These are phyloP conservation scores for Sordariomycetes sp. DNA, from an alignment of 2,329 filamentous ascomycete species.

Conservation along the genomic window DNA sequence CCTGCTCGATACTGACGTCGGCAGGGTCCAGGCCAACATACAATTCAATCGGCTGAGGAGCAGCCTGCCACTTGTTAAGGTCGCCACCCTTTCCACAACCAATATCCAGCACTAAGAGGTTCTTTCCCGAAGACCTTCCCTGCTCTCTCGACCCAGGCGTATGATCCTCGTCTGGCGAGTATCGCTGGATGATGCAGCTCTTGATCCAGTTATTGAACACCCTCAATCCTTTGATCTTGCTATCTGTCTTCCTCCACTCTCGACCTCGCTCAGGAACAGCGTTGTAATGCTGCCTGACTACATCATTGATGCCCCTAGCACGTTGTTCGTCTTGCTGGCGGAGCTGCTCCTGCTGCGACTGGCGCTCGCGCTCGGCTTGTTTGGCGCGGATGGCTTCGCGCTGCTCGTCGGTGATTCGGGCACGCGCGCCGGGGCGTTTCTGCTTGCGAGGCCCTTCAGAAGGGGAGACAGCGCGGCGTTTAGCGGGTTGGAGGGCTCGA, in stretches of 20 bases:
- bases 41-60: slow-evolving; percentile 80
- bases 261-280: slow-evolving; percentile 85
- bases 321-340: slow-evolving; percentile 12
- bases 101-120: slow-evolving; percentile 79
- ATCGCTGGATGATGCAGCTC: slow-evolving; percentile 94
- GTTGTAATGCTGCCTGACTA: slow-evolving; percentile 93
- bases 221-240: slow-evolving; percentile 86
- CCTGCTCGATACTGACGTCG: slow-evolving; percentile 85
- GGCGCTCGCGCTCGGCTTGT: slow-evolving; percentile 46
- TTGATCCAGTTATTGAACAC: slow-evolving; percentile 99
- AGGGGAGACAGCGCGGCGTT: slow-evolving; percentile 46
- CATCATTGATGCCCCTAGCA: slow-evolving; percentile 58
- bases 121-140: slow-evolving; percentile 41
- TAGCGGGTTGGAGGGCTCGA: slow-evolving; percentile 46
- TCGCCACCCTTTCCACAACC: slow-evolving; percentile 97
- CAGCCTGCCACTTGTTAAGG: slow-evolving; percentile 89
- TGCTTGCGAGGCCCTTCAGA: slow-evolving; percentile 52
- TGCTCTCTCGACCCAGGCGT: slow-evolving; percentile 49
- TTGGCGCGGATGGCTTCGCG: slow-evolving; percentile 58
- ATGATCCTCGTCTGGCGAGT: slow-evolving; percentile 72
- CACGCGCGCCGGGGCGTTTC: slow-evolving; percentile 59
- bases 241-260: slow-evolving; percentile 91
- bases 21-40: slow-evolving; percentile 94
- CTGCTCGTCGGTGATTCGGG: slow-evolving; percentile 58
- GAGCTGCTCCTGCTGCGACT: slow-evolving; percentile 20